These are phyloP conservation scores for Aspergillus spinulosporus DNA, from an alignment of 2,329 filamentous ascomycete genomes.

Conservation along the genomic window DNA sequence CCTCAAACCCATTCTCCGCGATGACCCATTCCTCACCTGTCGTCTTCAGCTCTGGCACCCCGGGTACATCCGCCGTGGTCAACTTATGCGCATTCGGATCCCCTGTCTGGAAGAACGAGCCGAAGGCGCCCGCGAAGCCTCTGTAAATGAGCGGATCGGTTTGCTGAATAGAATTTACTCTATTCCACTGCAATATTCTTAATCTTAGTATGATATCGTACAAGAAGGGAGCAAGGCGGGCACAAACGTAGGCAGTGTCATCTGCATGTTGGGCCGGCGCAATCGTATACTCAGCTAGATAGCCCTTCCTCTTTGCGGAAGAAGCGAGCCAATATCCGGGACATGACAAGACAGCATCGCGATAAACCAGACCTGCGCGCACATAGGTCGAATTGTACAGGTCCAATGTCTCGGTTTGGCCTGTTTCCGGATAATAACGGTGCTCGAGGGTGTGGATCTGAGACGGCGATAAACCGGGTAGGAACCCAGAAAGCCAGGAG, in stretches of 20 bases:
- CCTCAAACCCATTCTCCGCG: constrained; percentile 46
- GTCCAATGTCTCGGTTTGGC: constrained; percentile 50
- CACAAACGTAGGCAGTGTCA: constrained; percentile 57
- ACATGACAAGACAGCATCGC: constrained; percentile 61
- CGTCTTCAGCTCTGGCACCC: constrained; percentile 46
- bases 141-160: constrained; percentile 56
- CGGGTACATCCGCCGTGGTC: constrained; percentile 43
- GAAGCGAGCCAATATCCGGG: constrained; percentile 59
- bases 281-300: constrained; percentile 62
- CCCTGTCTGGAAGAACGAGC: constrained; percentile 60
- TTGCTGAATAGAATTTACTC: constrained; percentile 54
- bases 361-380: constrained; percentile 58
- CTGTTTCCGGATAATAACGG: constrained; percentile 51
- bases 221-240: background rate
- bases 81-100: constrained; percentile 60
- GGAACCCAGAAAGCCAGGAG: constrained; percentile 55
- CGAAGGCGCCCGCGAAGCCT: constrained; percentile 60
- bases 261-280: constrained; percentile 59
- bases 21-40: constrained; percentile 55
- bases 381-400: constrained; percentile 53
- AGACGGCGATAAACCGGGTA: constrained; percentile 48
- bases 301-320: constrained; percentile 49
- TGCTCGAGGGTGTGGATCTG: constrained; percentile 45
- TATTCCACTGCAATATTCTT: constrained; percentile 53
- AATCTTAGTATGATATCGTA: background rate